A percentile compares a stretch with the other conserved stretches of the same genome.
phyloP scores from a whole-genome alignment of 2,329 filamentous ascomycete genomes.

The Trichoderma sp. region DNA sequence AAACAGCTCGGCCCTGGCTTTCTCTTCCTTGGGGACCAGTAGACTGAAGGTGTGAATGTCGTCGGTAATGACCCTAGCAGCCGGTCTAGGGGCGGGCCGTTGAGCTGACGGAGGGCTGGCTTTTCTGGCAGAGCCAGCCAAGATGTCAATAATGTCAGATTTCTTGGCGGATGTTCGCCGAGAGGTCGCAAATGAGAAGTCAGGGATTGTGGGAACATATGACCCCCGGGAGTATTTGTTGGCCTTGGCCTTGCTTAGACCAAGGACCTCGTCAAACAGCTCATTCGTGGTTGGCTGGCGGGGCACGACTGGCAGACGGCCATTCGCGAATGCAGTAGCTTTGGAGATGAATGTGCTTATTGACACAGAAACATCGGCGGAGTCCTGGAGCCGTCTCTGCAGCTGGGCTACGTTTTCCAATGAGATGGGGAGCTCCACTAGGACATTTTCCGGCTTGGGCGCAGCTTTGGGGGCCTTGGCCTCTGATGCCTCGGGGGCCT shows the following conservation, averaged over 20 bases:
- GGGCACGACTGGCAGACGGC: conserved; percentile 71
- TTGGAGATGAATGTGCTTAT: conserved; percentile 84
- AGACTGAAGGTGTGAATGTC: conserved; percentile 78
- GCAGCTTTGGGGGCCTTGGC: conserved; percentile 47
- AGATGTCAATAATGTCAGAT: conserved; percentile 80
- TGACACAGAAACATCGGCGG: conserved; percentile 77
- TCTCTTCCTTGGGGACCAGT: conserved; percentile 75
- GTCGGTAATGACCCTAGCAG: conserved; percentile 45
- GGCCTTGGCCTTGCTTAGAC: conserved; percentile 54
- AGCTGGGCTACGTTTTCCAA: conserved; percentile 76
- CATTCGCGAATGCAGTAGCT: conserved; percentile 84
- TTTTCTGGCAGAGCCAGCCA: conserved; percentile 51
- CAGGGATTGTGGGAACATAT: conserved; percentile 72
- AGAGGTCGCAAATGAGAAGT: conserved; percentile 51
- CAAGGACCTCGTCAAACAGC: conserved; percentile 87
- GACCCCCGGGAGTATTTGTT: conserved; percentile 58
- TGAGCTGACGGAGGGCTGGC: conserved; percentile 32
- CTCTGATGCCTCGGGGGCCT: conserved; percentile 43
- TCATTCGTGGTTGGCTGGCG: conserved; percentile 70
- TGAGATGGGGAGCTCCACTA: conserved; percentile 75
- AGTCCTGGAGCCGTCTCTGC: conserved; percentile 76
- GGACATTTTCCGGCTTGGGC: conserved; percentile 50
- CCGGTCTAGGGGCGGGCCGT: conserved; percentile 31
- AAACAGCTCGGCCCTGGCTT: conserved; percentile 78
- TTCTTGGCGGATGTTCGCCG: conserved; percentile 36